Base-by-base conservation (phyloP, 1,139 yeast species). In the Blastobotrys arbuscula region DNA sequence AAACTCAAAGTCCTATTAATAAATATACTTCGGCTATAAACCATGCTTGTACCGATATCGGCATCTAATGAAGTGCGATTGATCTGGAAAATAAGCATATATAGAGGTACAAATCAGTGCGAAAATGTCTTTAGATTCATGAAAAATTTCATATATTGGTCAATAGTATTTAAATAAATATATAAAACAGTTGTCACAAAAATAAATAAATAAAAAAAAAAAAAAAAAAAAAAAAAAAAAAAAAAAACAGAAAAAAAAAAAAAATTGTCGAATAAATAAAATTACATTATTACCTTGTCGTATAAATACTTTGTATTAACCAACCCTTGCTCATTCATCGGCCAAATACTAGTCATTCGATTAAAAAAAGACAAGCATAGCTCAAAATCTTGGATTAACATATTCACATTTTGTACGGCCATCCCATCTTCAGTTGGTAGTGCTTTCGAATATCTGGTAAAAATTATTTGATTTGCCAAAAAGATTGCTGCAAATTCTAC, bases 401-500 rank as follows among this genome's bases (percentile, higher is more conserved):
- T n/a, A 3, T 20, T n/a, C 18, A 15, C 3, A 13, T 15, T 15
- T n/a, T 15, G 26, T 7, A 24, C 30, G 20, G 12, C 4, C 21
- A 16, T 19, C 7, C 18, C 23, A 7, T n/a, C 15, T 21, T 35
- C 26, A n/a, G 31, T n/a, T 13, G 47, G 47, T 12, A 36, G 28
- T 18, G 36, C 20, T 19, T 43, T 43, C 37, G 47, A 36, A 10
- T 24, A 21, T 12, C 36, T 23, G 3, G 26, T 19, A 37, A 19
- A 43, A 26, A 38, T 18, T 1, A 47, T 23, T 36, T 47, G 39
- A 3, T 40, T 42, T 7, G 45, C 35, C 24, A 42, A 20, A 16
- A 47, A 31, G 1, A 39, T 43, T 3, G 33, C 30, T 8, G 35
- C 30, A 33, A 47, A 43, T 24, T 47, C 47, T 8, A 47, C 16